Percentiles rank a stretch among this genome's conserved stretches.
phyloP scores from a whole-genome alignment of 768 basidiomycete species.

The Boletus tylopilopsis region DNA sequence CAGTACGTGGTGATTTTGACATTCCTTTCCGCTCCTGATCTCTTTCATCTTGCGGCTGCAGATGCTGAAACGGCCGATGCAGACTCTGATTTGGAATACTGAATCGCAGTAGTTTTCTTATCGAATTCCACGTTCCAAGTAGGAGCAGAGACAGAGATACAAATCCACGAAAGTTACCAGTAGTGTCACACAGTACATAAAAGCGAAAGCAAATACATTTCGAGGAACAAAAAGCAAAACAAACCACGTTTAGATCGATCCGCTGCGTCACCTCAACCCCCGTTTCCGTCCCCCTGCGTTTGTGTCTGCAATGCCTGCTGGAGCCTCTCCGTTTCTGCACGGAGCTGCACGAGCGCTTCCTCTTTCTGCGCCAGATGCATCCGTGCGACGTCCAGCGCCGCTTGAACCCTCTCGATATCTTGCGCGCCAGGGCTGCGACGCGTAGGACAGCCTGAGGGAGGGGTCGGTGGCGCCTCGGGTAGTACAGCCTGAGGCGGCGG shows the following conservation, averaged over 20 bases:
- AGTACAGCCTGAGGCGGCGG: too few species aligned
- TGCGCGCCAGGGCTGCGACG: constrained; percentile 7
- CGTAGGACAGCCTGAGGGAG: neutral
- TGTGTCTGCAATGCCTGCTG: constrained; percentile 7
- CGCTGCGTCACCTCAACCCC: neutral
- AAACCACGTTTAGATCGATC: neutral
- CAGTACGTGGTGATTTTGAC: too few species aligned
- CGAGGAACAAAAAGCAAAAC: neutral
- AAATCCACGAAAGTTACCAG: too few species aligned
- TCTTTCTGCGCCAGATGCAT: constrained; percentile 23
- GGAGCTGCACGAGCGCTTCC: constrained; percentile 18
- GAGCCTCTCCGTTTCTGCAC: constrained; percentile 20
- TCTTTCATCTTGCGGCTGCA: too few species aligned
- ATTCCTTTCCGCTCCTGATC: too few species aligned
- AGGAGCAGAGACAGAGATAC: too few species aligned
- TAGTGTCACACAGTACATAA: too few species aligned
- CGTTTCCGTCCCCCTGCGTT: neutral
- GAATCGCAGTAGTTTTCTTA: too few species aligned
- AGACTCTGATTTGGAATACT: too few species aligned
- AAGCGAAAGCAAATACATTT: too few species aligned
- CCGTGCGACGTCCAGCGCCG: constrained; percentile 18
- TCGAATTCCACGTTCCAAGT: too few species aligned
- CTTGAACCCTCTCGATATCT: constrained; percentile 23
- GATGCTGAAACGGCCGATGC: too few species aligned
- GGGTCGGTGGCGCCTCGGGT: neutral